Evolutionary conservation across 2,329 filamentous ascomycete species (phyloP), one percentile per base, ranked within the genome.

Genomic region (Elsinoe batatas): DNA sequence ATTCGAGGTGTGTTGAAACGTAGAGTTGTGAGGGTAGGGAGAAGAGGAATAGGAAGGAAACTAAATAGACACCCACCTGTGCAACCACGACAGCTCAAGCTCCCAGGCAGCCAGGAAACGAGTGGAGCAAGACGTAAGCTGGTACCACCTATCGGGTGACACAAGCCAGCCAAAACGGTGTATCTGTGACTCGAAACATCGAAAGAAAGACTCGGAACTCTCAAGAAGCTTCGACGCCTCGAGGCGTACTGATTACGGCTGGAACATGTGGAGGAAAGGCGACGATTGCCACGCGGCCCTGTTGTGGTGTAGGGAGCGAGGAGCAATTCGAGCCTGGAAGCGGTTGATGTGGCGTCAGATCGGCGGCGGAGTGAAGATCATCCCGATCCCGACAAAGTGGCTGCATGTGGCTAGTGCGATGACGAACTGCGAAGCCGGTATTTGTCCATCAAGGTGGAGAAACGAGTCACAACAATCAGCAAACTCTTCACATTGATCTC

Each of bases 211-310:
- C 8, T 15, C 22, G 33, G 47, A 51, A 51, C 18, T 8, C 10
- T 37, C 30, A 18, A 37, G 47, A 51, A 51, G 47, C 47, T 13
- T 20, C 47, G n/a, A 51, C 30, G n/a, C n/a, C n/a, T n/a, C n/a
- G 17, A 35, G 18, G n/a, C 22, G 26, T 11, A 22, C 32, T 5
- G 8, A 35, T 10, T 20, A 15, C 26, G 20, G 17, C 33, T 38
- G 47, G 32, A 51, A 51, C 35, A 38, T 38, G 47, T 51, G 47
- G 47, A 51, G 47, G 47, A 51, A 10, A 51, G 47, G 47, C 47
- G 22, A 26, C 47, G 32, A 36, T 51, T 51, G 47, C 47, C 47
- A 51, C 47, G 47, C 47, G 47, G 47, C 47, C 47, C 37, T 15
- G 47, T 38, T 4, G 47, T 51, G 32, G 47, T 35, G 32, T 32